Evolutionary conservation across 352 stramenopile genomes (phyloP).

Genomic region (Phytophthora constricta): DNA sequence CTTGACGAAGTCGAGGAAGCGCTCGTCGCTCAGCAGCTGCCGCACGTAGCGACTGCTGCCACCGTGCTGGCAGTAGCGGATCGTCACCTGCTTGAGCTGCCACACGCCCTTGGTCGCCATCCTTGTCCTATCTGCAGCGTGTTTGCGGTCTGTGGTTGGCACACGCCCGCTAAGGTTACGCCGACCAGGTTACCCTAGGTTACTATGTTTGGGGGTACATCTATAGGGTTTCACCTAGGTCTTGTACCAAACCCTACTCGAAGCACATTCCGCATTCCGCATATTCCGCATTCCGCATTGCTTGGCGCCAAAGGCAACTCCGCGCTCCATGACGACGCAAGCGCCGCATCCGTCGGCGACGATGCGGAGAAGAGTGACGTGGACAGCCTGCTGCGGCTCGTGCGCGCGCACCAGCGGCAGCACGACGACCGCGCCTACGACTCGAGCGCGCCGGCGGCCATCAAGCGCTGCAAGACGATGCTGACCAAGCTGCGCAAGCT

Average conservation of each 20-base stretch:
- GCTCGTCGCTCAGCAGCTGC: slow-evolving; percentile 73
- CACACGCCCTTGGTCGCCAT: slow-evolving; percentile 84
- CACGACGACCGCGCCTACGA: slow-evolving; percentile 55
- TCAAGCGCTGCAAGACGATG: slow-evolving; percentile 68
- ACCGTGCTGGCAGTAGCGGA: slow-evolving; percentile 82
- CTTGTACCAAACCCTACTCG: too few relatives aligned
- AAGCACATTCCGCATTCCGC: too few relatives aligned
- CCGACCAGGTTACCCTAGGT: too few relatives aligned
- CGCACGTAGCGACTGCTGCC: slow-evolving; percentile 82
- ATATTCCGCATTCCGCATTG: too few relatives aligned
- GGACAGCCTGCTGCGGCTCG: slow-evolving; percentile 48
- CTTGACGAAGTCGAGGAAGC: slow-evolving; percentile 86
- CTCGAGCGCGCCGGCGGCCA: slow-evolving; percentile 36
- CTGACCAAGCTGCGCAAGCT: slow-evolving; percentile 73
- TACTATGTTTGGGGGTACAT: too few relatives aligned
- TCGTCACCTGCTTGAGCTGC: slow-evolving; percentile 83
- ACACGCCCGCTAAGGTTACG: too few relatives aligned
- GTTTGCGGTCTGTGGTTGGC: slow-evolving; percentile 12
- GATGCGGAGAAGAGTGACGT: slow-evolving; percentile 61
- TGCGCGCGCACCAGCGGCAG: slow-evolving; percentile 54
- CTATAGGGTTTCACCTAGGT: slow-evolving; percentile 1
- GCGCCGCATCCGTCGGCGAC: slow-evolving; percentile 2
- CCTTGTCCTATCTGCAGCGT: slow-evolving; percentile 10
- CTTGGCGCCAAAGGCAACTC: too few relatives aligned
- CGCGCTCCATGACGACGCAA: slow-evolving; percentile 12